phyloP scores from a whole-genome alignment of 805 yeast species.

The Tetrapisispora iriomotensis region DNA sequence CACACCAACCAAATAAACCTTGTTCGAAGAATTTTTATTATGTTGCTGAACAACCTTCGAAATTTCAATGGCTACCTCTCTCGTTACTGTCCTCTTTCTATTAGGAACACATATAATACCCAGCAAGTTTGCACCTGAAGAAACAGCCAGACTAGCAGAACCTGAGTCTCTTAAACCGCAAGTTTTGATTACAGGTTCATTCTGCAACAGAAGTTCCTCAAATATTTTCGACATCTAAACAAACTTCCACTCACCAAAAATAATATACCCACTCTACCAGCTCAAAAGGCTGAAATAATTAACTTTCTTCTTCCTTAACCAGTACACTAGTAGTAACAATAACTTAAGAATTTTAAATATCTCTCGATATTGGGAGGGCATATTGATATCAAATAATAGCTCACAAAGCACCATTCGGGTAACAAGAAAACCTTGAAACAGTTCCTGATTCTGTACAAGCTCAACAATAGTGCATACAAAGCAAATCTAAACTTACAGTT shows the following conservation, averaged over 20 bases:
- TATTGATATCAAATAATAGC: too few relatives aligned
- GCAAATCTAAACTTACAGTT: too few relatives aligned
- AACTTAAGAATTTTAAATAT: too few relatives aligned
- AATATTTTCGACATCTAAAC: not conserved
- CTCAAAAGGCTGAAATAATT: too few relatives aligned
- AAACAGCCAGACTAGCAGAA: constrained; percentile 64
- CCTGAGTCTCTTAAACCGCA: constrained; percentile 69
- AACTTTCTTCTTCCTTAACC: too few relatives aligned
- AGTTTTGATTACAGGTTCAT: constrained; percentile 51
- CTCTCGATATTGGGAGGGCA: too few relatives aligned
- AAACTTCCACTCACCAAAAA: not conserved
- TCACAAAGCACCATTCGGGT: too few relatives aligned
- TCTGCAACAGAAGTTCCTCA: not conserved
- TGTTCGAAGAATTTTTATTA: constrained; percentile 4
- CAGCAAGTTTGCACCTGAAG: constrained; percentile 60
- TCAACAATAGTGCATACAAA: too few relatives aligned
- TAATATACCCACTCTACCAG: too few relatives aligned
- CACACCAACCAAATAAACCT: constrained; percentile 76
- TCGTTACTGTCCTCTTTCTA: constrained; percentile 58
- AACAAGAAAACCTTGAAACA: too few relatives aligned
- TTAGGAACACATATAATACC: constrained; percentile 87
- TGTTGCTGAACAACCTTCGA: constrained; percentile 32
- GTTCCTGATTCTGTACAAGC: too few relatives aligned
- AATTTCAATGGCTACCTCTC: constrained; percentile 38
- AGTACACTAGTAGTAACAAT: too few relatives aligned